A percentile compares a stretch with the other conserved stretches of the same genome.
Conservation (phyloP, 345 rosid species). For the Hevea brasiliensis region DNA sequence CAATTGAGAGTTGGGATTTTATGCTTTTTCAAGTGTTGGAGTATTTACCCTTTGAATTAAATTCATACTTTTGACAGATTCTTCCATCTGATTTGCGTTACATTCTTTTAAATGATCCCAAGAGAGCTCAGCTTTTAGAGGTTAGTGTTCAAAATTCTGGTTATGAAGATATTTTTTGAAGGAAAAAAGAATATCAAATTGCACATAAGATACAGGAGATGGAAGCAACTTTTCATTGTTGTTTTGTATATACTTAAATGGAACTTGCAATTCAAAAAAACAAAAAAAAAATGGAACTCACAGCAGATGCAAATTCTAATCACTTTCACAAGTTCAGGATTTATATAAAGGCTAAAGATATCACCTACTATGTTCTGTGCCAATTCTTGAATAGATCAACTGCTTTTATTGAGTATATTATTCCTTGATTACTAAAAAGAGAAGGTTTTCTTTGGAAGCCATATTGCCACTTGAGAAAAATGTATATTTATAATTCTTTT, state of each 20-base stretch:
- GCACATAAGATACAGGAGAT: background rate
- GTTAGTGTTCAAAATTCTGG: slow-evolving; percentile 22
- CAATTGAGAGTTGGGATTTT: background rate
- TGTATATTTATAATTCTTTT: too few species aligned
- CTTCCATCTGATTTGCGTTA: slow-evolving; percentile 55
- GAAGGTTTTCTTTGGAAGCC: too few species aligned
- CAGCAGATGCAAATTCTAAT: background rate
- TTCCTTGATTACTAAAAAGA: background rate
- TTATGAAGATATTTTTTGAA: background rate
- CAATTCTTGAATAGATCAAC: background rate
- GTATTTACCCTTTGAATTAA: background rate
- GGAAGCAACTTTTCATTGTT: background rate
- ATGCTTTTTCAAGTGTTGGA: background rate
- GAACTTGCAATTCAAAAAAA: too few species aligned
- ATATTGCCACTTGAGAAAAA: too few species aligned
- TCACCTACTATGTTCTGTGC: background rate
- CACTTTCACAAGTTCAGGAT: background rate
- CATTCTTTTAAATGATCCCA: slow-evolving; percentile 47
- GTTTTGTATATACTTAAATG: background rate
- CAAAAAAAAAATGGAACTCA: too few species aligned
- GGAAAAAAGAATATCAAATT: too few species aligned
- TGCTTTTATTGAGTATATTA: background rate
- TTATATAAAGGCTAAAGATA: too few species aligned
- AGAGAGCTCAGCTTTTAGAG: slow-evolving; percentile 55
- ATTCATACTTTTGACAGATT: slow-evolving; percentile 37